Base-by-base conservation (phyloP, 1,284 basidiomycete species). In the Puccinia polysora region DNA sequence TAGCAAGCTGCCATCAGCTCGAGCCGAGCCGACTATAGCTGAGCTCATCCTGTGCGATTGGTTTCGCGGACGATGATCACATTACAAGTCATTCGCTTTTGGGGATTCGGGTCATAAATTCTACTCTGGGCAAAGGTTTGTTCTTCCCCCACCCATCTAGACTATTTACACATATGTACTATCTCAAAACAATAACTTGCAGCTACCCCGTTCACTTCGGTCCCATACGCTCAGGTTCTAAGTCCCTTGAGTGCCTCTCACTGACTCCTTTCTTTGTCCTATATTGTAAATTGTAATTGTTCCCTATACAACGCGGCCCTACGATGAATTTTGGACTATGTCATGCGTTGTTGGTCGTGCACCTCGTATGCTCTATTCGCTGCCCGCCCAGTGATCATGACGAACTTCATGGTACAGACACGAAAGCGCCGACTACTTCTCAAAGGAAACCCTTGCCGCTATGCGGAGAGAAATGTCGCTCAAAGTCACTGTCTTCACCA, bases 391-490 rank as follows among this genome's bases (percentile, higher is more conserved):
- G 56, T 12, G 56, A 23, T 20, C 56, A 14, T 20, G 18, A 18
- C 36, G 20, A 43, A 2, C 12, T 43, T 12, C 15, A 14, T 15
- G 47, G 25, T 43, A 28, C 32, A 43, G 30, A 20, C 23, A n/a
- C 28, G 32, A 45, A 43, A 23, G 1, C 36, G 36, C 23, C 12
- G 23, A 20, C 59, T 28, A 62, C n/a, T 12, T 6, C 28, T 32
- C 56, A 58, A 23, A 7, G 59, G 40, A 62, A 62, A 36, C 28
- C 59, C 34, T 45, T 62, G 10, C 59, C 59, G 32, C 2, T 43
- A 15, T 62, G 59, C 15, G 59, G 59, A 3, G 59, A 62, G 28
- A 62, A 62, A n/a, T 62, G 59, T 45, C 23, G 38, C 6, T 8
- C 8, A 3, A 62, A 62, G 23, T 15, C 18, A 30, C 20, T 62